Conservation (phyloP, 306 rosid genomes). For the Luffa acutangula region DNA sequence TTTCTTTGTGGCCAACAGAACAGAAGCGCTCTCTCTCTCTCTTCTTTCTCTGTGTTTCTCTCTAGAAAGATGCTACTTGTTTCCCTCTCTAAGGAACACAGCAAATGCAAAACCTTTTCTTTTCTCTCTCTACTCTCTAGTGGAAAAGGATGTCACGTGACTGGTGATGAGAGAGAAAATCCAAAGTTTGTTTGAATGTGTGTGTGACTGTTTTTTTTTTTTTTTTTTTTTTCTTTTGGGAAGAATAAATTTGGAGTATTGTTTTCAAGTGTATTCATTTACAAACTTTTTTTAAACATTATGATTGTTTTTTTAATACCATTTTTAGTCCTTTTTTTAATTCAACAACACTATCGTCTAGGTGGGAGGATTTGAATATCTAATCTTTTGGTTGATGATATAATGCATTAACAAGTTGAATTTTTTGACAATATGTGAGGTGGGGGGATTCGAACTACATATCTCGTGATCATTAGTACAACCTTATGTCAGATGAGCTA, state of each 20-base stretch:
- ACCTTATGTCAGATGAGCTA: too few species aligned
- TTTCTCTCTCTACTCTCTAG: neutral
- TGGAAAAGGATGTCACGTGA: conserved; percentile 47
- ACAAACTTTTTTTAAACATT: too few species aligned
- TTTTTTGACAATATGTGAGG: too few species aligned
- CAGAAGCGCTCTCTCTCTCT: neutral
- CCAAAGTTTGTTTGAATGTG: neutral
- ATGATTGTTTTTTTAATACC: too few species aligned
- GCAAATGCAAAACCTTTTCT: neutral
- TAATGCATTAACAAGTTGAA: too few species aligned
- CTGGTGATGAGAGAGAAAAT: conserved; percentile 20
- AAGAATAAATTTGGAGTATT: neutral
- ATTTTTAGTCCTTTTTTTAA: too few species aligned
- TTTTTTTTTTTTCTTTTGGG: too few species aligned
- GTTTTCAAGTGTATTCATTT: neutral
- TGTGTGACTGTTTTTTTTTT: neutral
- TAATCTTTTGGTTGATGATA: too few species aligned
- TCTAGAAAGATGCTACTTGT: neutral
- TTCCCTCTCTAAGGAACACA: conserved; percentile 13
- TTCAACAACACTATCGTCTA: too few species aligned
- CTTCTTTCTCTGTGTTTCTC: neutral
- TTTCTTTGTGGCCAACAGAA: conserved; percentile 1
- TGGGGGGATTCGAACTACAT: too few species aligned
- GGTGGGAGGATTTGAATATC: too few species aligned
- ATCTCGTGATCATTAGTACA: too few species aligned